Evolutionary conservation across 2,329 filamentous ascomycete genomes (phyloP).

Genomic region (Trichoderma asperellum): DNA sequence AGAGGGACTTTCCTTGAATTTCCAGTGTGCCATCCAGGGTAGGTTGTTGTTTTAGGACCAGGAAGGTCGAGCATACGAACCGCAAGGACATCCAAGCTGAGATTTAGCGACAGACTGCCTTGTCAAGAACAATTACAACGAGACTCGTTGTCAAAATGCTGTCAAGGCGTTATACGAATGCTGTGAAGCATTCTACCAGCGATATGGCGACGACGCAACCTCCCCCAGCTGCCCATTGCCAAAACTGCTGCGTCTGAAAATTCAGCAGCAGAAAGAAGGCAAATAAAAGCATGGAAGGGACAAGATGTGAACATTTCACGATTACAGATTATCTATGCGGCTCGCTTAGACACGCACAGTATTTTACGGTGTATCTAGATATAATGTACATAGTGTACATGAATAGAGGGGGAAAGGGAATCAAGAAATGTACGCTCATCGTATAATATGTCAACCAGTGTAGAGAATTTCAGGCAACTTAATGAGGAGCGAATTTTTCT

Average conservation of each 20-base stretch:
- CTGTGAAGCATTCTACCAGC: constrained; percentile 85
- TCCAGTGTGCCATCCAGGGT: constrained; percentile 89
- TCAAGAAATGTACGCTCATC: constrained; percentile 51
- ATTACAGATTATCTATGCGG: background rate
- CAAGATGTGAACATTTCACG: background rate
- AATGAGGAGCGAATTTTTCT: constrained; percentile 78
- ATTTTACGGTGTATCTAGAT: constrained; percentile 3
- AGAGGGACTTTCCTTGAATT: background rate
- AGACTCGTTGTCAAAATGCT: constrained; percentile 76
- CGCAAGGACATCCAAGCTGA: background rate
- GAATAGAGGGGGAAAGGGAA: background rate
- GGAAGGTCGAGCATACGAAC: background rate
- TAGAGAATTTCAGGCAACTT: constrained; percentile 64
- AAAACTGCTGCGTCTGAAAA: constrained; percentile 76
- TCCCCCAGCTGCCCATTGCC: constrained; percentile 87
- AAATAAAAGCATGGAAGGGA: constrained; percentile 28
- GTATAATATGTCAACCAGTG: constrained; percentile 49
- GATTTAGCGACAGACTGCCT: constrained; percentile 70
- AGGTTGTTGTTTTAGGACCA: constrained; percentile 6
- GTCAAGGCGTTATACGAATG: constrained; percentile 91
- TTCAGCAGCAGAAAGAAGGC: constrained; percentile 69
- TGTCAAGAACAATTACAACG: constrained; percentile 80
- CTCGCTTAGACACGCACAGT: background rate
- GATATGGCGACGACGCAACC: constrained; percentile 74
- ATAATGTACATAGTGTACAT: constrained; percentile 14